A percentile compares a stretch with the other conserved stretches of the same genome.
These are phyloP conservation scores for Malania oleifera DNA, from an alignment of 164 flowering plant species.

Conservation along the genomic window DNA sequence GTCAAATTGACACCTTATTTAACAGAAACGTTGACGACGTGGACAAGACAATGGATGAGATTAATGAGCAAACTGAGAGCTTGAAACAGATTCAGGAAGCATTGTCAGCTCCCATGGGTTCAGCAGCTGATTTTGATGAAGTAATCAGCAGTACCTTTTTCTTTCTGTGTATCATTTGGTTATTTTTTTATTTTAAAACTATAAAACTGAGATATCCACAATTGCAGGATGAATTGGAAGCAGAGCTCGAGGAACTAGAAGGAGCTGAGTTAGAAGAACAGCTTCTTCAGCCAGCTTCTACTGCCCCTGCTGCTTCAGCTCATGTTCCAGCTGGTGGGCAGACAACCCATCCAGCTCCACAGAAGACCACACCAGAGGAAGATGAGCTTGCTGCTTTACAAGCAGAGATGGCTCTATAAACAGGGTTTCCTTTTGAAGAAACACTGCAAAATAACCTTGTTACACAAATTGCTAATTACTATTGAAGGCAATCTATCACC, in stretches of 20 bases:
- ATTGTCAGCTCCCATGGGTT: too few species aligned
- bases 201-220: background rate
- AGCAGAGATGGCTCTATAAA: conserved; percentile 24
- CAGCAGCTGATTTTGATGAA: conserved; percentile 35
- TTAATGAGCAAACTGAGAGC: too few species aligned
- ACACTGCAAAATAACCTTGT: too few species aligned
- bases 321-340: conserved; percentile 16
- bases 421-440: too few species aligned
- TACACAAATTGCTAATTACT: too few species aligned
- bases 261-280: conserved; percentile 20
- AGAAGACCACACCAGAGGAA: conserved; percentile 18
- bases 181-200: background rate
- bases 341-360: conserved; percentile 10
- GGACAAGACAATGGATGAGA: too few species aligned
- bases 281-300: conserved; percentile 21
- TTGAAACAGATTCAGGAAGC: too few species aligned
- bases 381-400: conserved; percentile 23
- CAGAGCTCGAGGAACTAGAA: conserved; percentile 17
- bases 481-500: too few species aligned
- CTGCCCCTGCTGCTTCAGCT: conserved; percentile 15
- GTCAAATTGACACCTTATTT: too few species aligned
- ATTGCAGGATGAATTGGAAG: conserved; percentile 20
- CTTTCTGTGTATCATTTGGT: background rate
- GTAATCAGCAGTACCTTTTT: conserved; percentile 13
- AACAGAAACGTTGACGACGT: too few species aligned